Base-by-base conservation (phyloP, 2,329 filamentous ascomycete genomes). In the Stemphylium beticola region DNA sequence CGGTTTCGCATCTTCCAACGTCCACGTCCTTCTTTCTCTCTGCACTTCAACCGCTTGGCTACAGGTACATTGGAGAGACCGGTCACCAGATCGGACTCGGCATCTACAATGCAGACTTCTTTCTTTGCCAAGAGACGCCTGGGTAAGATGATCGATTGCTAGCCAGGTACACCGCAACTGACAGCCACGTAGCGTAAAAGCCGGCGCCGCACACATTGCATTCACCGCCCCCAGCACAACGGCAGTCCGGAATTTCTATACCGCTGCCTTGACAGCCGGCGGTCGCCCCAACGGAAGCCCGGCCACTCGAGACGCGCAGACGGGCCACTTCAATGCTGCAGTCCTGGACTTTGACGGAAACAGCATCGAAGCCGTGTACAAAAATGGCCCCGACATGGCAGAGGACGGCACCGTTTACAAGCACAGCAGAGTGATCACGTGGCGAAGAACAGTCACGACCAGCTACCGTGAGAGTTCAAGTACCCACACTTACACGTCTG, bases 1-100 rank as follows among this genome's bases (percentile, higher is more conserved):
- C 84, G 33, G 92, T 96, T 69, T 87, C 87, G 57, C 87, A 93
- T 74, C 85, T 96, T 49, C 85, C 91, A 49, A 86, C 87, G 32
- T 90, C 92, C 3, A 86, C 89, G 44, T 95, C 91, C 7, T 96
- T 96, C 79, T 96, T 92, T 76, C 85, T 92, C 18, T 85, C 89
- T 58, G 83, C 92, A 61, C 82, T 91, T 7, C 90, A 93, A 65
- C 89, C 91, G 3, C 82, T 96, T 18, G 90, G 90, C 33, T 87
- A 96, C 58, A 83, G 83, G 57, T 96, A 87, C 72, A 82, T 91
- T 58, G 85, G 84, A 51, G 79, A 84, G 54, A 80, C 83, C 70
- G 83, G 84, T 46, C 81, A 84, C 58, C 84, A 85, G 49, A 83
- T 87, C 60, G 85, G 83, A 4, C 83, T 87, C 62, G 85, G 85